Base-by-base conservation (phyloP, 805 yeast species). In the Candida maesae region DNA sequence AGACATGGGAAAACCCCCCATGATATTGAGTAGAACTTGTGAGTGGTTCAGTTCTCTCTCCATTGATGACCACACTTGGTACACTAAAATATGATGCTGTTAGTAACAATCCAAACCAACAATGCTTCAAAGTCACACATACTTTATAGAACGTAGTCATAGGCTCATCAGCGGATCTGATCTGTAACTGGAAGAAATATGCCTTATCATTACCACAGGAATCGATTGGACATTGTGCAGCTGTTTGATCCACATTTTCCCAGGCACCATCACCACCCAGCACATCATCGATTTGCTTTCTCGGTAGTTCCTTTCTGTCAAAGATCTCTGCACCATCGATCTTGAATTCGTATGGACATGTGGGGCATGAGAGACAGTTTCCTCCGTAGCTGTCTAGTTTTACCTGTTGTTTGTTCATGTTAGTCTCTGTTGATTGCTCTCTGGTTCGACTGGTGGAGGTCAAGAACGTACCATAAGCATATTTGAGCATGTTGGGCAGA, bases 111-210 rank as follows among this genome's bases (percentile, higher is more conserved):
- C 35, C n/a, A 14, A n/a, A 6, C n/a, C 26, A 5, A 13, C 10
- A n/a, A 16, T 14, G 12, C 6, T 13, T 13, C 7, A 19, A 11
- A 26, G 17, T 4, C 5, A 6, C 7, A 33, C 35, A 20, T 21
- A 33, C 35, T 64, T 91, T 89, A 64, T 87, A 91, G 62, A 93
- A 93, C 2, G 98, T 91, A 1, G 99, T 93, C 98, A 93, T 93
- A 18, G 99, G 99, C 68, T 93, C 99, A 74, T 93, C 99, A 2
- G 99, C 99, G 47, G 95, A 85, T 65, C 99, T 75, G 57, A 93
- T 93, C 64, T 93, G 99, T 45, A 93, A 70, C 66, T 93, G 98
- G 74, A 90, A 93, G 71, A 87, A 93, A 65, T 93, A 93, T 0
- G 99, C 99, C 64, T 88, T 87, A 51, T 79, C 84, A 50, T 83